Evolutionary conservation across 805 yeast species (phyloP), one percentile per base, ranked within the genome.

Genomic region (Ogataea nitratoaversa): DNA sequence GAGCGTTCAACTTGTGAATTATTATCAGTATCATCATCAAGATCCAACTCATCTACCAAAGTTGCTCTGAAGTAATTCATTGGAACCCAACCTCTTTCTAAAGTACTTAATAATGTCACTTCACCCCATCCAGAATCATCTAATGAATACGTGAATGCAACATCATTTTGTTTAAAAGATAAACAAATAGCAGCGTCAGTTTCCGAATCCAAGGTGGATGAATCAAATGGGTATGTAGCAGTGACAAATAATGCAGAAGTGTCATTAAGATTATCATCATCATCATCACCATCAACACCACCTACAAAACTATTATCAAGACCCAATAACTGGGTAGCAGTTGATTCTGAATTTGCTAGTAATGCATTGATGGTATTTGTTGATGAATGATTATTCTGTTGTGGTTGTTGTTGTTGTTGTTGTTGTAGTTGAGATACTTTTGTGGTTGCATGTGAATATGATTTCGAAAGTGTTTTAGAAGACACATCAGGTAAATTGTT

Each of bases 91-190:
- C 95, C 95, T 46, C 88, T 65, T 50, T 72, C 71, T 37, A 80
- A 65, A 12, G 79, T 68, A 41, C 77, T 79, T 8, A 84, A 62
- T 29, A 84, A 54, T 0, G 90, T 84, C 2, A 84, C 93, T 58
- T 85, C 95, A 44, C 90, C 91, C 95, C 95, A 85, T 0, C 93
- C 95, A 17, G 88, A 79, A 40, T 81, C 82, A 57, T 84, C 93
- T 18, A 84, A 76, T 7, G 84, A 75, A 53, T 84, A 89, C 4
- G 85, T 85, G 59, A 84, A 85, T 0, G 87, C 90, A 36, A 82
- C 64, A 50, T 83, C 93, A 46, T 76, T 74, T 46, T 76, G 77
- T 18, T 75, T 74, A 57, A 85, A 85, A 0, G 89, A 79, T 8
- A 85, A 66, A 57, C 95, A 85, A 31, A 84, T 80, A 0, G 86